Percentiles rank a stretch among this genome's conserved stretches.
Evolutionary conservation across 169 alveolate genomes (phyloP).

Genomic region (Besnoitia besnoiti): DNA sequence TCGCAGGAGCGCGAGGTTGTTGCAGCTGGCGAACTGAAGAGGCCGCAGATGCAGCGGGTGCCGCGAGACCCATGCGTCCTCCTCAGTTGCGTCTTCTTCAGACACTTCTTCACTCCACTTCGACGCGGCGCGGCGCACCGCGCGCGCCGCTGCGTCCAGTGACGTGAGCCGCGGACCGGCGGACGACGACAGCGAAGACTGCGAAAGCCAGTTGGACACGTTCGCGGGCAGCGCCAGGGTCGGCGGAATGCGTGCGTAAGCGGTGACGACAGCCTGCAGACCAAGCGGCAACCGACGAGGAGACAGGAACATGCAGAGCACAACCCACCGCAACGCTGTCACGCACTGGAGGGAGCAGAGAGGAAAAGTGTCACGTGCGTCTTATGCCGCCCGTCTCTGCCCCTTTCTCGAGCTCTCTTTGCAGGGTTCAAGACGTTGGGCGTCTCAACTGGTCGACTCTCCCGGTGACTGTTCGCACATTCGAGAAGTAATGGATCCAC

Average conservation of each 20-base stretch:
- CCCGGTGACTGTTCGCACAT: too few species aligned
- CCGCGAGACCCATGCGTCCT: not conserved
- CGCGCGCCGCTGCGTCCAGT: not conserved
- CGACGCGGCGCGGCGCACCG: not conserved
- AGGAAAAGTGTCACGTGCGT: too few species aligned
- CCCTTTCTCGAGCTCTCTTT: too few species aligned
- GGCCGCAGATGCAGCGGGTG: constrained; percentile 2
- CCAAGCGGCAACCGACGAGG: not conserved
- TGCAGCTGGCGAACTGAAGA: constrained; percentile 26
- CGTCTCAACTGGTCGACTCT: too few species aligned
- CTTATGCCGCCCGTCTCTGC: too few species aligned
- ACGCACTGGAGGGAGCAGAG: not conserved
- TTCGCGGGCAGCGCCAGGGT: not conserved
- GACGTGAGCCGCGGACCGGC: not conserved
- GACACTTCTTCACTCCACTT: not conserved
- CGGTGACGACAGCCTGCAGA: constrained; percentile 2
- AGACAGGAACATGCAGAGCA: not conserved
- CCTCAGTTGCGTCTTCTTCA: not conserved
- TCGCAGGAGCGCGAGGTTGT: not conserved
- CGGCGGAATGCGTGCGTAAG: not conserved
- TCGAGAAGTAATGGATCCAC: too few species aligned
- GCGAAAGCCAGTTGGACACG: not conserved
- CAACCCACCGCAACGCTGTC: not conserved
- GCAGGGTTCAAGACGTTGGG: too few species aligned
- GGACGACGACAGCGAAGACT: not conserved